These are phyloP conservation scores for Xylariomycetidae sp. DNA, from an alignment of 2,329 filamentous ascomycete genomes.

Conservation along the genomic window DNA sequence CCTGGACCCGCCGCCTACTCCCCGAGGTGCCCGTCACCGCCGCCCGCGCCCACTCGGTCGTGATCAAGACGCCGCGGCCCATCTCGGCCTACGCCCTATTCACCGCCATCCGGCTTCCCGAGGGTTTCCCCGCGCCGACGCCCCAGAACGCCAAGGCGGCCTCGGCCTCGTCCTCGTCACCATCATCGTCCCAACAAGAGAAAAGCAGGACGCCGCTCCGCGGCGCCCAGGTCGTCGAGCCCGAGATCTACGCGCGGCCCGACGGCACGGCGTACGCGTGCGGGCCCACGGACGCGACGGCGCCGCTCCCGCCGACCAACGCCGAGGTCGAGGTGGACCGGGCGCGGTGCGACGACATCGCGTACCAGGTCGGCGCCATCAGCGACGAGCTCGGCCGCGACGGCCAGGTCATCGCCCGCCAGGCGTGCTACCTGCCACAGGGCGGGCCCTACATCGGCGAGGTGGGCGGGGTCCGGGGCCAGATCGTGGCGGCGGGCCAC, in stretches of 20 bases:
- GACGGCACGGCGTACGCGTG: conserved; percentile 74
- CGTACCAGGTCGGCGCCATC: conserved; percentile 56
- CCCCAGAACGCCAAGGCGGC: conserved; percentile 13
- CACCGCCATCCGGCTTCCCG: conserved; percentile 62
- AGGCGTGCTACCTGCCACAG: conserved; percentile 74
- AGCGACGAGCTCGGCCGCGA: conserved; percentile 49
- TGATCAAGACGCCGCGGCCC: conserved; percentile 33
- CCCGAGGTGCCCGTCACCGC: conserved; percentile 37
- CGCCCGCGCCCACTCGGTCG: conserved; percentile 41
- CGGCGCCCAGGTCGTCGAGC: conserved; percentile 47
- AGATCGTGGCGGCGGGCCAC: conserved; percentile 68
- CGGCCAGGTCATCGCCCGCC: conserved; percentile 55
- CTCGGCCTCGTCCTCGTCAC: conserved; percentile 1
- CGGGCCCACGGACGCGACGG: conserved; percentile 58
- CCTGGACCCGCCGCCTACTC: conserved; percentile 41
- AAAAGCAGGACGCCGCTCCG: conserved; percentile 17
- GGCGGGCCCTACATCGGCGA: conserved; percentile 66
- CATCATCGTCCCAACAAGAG: too few species aligned
- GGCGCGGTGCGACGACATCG: conserved; percentile 62
- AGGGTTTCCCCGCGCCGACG: conserved; percentile 38
- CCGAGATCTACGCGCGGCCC: conserved; percentile 74
- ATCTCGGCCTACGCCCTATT: conserved; percentile 63
- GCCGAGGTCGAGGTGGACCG: conserved; percentile 63
- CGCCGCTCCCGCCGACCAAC: conserved; percentile 57
- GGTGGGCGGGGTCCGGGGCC: conserved; percentile 51